Conservation (phyloP, 2,329 filamentous ascomycete species). For the Tolypocladium tropicale region DNA sequence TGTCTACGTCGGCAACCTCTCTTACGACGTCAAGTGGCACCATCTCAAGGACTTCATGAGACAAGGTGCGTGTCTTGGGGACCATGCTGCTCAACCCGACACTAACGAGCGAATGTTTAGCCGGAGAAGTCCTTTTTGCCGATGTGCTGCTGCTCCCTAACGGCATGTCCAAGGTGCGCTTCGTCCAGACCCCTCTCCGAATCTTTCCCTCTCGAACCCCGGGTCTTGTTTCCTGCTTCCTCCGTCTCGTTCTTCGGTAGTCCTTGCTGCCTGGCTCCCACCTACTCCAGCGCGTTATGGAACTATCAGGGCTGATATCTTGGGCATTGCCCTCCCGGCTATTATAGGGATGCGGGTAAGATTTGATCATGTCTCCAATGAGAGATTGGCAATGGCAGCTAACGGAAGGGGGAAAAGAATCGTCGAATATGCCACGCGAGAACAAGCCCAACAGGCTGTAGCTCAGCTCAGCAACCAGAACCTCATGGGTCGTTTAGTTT, state of each 20-base stretch:
- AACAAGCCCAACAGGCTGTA: conserved; percentile 97
- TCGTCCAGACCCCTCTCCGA: conserved; percentile 28
- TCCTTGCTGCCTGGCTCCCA: neutral
- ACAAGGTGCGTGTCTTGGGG: conserved; percentile 62
- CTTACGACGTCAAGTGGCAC: conserved; percentile 99
- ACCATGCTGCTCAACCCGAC: conserved; percentile 14
- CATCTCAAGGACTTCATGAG: conserved; percentile 99
- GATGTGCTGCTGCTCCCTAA: conserved; percentile 99
- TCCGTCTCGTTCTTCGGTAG: neutral
- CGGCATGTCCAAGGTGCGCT: conserved; percentile 99
- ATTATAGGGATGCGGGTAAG: conserved; percentile 99
- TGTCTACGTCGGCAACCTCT: conserved; percentile 98
- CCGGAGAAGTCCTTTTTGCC: conserved; percentile 98
- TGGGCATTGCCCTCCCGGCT: conserved; percentile 63
- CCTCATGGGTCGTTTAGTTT: conserved; percentile 95
- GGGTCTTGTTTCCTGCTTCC: conserved; percentile 51
- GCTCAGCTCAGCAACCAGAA: conserved; percentile 98
- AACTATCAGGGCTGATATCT: neutral
- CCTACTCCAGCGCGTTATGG: neutral
- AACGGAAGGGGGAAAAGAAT: conserved; percentile 50
- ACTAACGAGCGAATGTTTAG: conserved; percentile 43
- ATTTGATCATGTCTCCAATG: conserved; percentile 13
- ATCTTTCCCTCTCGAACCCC: conserved; percentile 45
- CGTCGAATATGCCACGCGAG: conserved; percentile 99
- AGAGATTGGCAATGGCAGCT: neutral